phyloP scores from a whole-genome alignment of 495 filamentous ascomycete species.

The Aspergillus sclerotioniger region DNA sequence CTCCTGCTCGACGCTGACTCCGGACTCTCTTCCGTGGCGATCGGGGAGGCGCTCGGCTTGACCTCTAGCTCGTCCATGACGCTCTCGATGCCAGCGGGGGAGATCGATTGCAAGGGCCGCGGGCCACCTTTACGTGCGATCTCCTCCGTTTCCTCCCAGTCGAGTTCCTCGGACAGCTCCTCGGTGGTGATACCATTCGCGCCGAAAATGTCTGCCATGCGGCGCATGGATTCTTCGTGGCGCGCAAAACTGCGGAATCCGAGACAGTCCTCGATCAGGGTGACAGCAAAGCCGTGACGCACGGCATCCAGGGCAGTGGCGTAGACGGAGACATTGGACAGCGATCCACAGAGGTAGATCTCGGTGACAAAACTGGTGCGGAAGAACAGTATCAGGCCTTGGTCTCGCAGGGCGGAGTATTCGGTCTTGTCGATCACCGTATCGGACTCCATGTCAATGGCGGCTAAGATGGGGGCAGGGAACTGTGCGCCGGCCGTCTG shows the following conservation, averaged over 20 bases:
- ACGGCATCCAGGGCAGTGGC: constrained; percentile 92
- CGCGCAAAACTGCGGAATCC: constrained; percentile 73
- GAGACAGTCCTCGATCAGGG: constrained; percentile 84
- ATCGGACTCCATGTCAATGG: constrained; percentile 59
- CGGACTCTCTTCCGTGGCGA: background rate
- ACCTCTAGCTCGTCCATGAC: constrained; percentile 40
- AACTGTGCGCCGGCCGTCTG: constrained; percentile 68
- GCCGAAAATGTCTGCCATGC: constrained; percentile 74
- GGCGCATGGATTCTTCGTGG: constrained; percentile 71
- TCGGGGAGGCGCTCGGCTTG: constrained; percentile 3
- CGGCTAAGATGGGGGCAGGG: constrained; percentile 52
- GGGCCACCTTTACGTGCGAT: constrained; percentile 31
- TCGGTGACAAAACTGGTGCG: constrained; percentile 81
- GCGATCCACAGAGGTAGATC: constrained; percentile 86
- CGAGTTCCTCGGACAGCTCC: constrained; percentile 55
- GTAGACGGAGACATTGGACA: constrained; percentile 86
- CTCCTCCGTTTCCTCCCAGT: constrained; percentile 45
- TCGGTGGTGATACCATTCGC: constrained; percentile 60
- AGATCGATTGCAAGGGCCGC: constrained; percentile 16
- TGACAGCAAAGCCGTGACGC: constrained; percentile 79
- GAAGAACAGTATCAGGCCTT: constrained; percentile 65
- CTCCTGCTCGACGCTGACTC: background rate
- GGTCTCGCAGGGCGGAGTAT: constrained; percentile 85
- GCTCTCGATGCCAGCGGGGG: constrained; percentile 35
- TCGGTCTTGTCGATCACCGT: constrained; percentile 72